Conservation (phyloP, 176 grass and related monocot species). For the Musa acuminata region DNA sequence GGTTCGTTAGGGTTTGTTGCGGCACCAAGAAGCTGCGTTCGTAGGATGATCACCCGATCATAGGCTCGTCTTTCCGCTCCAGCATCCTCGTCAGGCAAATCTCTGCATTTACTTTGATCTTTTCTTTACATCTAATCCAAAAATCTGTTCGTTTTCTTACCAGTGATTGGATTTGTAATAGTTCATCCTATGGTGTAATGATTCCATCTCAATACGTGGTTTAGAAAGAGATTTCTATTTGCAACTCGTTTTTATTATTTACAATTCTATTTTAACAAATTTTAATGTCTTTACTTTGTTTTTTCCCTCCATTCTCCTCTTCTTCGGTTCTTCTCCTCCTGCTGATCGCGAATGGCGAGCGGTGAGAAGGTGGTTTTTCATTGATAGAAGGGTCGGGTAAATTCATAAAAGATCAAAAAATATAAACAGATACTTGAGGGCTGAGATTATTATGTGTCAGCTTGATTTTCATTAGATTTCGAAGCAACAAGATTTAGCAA, state of each 20-base stretch:
- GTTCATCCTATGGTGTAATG: not conserved
- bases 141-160: not conserved
- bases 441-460: not conserved
- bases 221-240: no score
- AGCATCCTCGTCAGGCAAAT: not conserved
- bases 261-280: no score
- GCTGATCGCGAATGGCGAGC: no score
- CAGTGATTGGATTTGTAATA: not conserved
- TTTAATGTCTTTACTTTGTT: no score
- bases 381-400: conserved; percentile 77
- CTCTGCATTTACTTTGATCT: not conserved
- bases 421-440: not conserved
- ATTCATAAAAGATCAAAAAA: conserved; percentile 14
- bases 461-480: no score
- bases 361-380: conserved; percentile 62
- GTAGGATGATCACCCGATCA: not conserved
- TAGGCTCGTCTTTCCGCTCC: not conserved
- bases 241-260: no score
- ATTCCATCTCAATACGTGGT: no score
- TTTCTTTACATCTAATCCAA: not conserved
- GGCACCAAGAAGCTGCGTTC: no score
- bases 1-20: not conserved
- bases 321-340: no score
- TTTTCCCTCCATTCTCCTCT: no score
- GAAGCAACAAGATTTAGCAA: no score